Evolutionary conservation across 176 grass and related monocot genomes (phyloP).

Genomic region (Oryza meyeriana): DNA sequence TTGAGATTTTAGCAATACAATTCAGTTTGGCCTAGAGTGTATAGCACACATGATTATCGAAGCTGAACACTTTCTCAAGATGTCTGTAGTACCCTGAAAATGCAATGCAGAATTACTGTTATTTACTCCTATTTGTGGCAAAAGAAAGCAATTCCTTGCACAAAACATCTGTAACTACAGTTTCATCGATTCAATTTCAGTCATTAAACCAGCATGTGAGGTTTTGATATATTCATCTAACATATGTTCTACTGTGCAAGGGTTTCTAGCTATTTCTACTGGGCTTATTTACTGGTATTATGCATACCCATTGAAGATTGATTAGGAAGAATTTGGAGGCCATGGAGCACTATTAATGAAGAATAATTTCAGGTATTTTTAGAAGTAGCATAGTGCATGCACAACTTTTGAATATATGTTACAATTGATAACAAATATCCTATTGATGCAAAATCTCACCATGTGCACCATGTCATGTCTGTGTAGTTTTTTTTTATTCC

Average conservation of each 20-base stretch:
- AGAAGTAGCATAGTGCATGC: no score
- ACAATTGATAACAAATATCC: no score
- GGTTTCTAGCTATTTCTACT: slow-evolving; percentile 77
- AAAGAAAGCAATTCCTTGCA: background rate
- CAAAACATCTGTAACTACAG: background rate
- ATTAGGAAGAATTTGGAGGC: no score
- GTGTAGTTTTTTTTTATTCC: no score
- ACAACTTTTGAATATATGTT: no score
- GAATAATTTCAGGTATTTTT: no score
- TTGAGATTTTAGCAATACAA: background rate
- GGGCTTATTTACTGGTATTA: slow-evolving; percentile 88
- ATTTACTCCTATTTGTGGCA: background rate
- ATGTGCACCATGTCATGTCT: no score
- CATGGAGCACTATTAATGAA: no score
- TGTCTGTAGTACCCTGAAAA: background rate
- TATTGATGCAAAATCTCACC: no score
- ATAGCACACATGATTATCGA: no score
- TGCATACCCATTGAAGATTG: slow-evolving; percentile 68
- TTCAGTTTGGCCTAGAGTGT: no score
- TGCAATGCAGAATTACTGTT: background rate
- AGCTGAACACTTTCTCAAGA: background rate
- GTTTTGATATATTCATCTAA: slow-evolving; percentile 1
- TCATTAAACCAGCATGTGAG: background rate
- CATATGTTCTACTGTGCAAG: background rate
- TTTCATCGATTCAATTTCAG: background rate